phyloP scores from a whole-genome alignment of 768 basidiomycete species.

The Fomitopsis pulvina region DNA sequence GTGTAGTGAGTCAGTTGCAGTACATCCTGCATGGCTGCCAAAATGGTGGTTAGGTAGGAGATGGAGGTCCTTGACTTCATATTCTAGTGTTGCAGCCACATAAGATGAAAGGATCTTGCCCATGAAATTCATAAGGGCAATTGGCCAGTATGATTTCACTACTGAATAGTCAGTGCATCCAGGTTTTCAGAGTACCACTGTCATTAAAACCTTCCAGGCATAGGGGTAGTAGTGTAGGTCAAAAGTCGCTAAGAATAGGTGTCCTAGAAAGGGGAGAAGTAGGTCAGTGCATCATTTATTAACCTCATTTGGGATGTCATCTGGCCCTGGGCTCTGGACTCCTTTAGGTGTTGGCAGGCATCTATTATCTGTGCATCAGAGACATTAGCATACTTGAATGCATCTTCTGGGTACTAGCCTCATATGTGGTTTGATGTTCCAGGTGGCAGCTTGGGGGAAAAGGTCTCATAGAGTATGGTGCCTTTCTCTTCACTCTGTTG shows the following conservation, averaged over 20 bases:
- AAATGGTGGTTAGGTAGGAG: slow-evolving; percentile 18
- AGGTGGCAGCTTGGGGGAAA: slow-evolving; percentile 22
- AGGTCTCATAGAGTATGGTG: slow-evolving; percentile 13
- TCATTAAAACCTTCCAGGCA: slow-evolving; percentile 21
- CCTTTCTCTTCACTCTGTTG: slow-evolving; percentile 16
- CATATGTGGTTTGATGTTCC: slow-evolving; percentile 10
- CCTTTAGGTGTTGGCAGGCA: slow-evolving; percentile 22
- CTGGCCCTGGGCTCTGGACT: slow-evolving; percentile 30
- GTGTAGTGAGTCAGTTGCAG: slow-evolving; percentile 23
- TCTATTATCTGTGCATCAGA: slow-evolving; percentile 21
- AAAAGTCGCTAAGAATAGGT: slow-evolving; percentile 25
- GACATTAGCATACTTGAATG: slow-evolving; percentile 13
- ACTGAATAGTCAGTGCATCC: slow-evolving; percentile 26
- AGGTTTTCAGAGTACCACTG: slow-evolving; percentile 29
- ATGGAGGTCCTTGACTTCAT: not conserved
- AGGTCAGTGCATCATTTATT: slow-evolving; percentile 21
- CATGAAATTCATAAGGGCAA: slow-evolving; percentile 24
- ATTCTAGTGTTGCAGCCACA: slow-evolving; percentile 10
- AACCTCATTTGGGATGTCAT: slow-evolving; percentile 26
- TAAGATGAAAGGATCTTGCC: slow-evolving; percentile 17
- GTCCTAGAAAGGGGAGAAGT: slow-evolving; percentile 20
- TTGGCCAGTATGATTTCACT: slow-evolving; percentile 27
- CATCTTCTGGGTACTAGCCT: slow-evolving; percentile 22
- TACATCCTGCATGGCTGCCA: slow-evolving; percentile 16
- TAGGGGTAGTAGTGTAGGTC: slow-evolving; percentile 19